A percentile compares a stretch with the other conserved stretches of the same genome.
Conservation (phyloP, 2,329 filamentous ascomycete genomes). For the Colletotrichum brevisporum region DNA sequence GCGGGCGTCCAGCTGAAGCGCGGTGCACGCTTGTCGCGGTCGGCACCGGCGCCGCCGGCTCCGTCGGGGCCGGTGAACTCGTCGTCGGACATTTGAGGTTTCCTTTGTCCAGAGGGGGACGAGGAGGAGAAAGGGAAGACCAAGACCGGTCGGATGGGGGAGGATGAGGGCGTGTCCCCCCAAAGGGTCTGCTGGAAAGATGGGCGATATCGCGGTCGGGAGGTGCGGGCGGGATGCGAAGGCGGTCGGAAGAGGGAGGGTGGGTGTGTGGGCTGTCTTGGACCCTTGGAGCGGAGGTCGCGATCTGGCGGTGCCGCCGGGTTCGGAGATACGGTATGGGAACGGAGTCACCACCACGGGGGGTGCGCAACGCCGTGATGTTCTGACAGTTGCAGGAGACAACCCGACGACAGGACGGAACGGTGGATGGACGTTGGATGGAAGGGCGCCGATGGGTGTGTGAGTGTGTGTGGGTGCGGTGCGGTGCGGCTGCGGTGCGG, state of each 20-base stretch:
- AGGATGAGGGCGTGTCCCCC: slow-evolving; percentile 15
- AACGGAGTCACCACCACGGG: background rate
- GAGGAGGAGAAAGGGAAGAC: slow-evolving; percentile 33
- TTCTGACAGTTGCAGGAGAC: slow-evolving; percentile 13
- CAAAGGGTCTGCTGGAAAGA: background rate
- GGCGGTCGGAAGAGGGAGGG: background rate
- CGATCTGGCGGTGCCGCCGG: slow-evolving; percentile 28
- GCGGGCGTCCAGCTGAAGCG: slow-evolving; percentile 73
- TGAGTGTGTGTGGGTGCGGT: slow-evolving; percentile 26
- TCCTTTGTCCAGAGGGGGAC: background rate
- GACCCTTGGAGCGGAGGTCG: slow-evolving; percentile 24
- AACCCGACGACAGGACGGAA: slow-evolving; percentile 15
- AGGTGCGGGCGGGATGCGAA: background rate
- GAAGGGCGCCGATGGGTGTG: slow-evolving; percentile 10
- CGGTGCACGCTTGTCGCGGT: slow-evolving; percentile 55
- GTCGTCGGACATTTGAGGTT: slow-evolving; percentile 56
- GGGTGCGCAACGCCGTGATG: slow-evolving; percentile 12
- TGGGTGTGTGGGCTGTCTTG: slow-evolving; percentile 15
- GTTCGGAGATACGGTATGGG: slow-evolving; percentile 15
- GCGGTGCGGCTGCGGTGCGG: slow-evolving; percentile 2
- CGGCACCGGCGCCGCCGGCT: slow-evolving; percentile 30
- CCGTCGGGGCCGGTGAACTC: slow-evolving; percentile 45
- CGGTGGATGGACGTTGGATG: slow-evolving; percentile 17
- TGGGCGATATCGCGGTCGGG: slow-evolving; percentile 9
- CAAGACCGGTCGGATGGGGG: background rate